Base-by-base conservation (phyloP, 805 yeast genomes). In the Candida xyloterini region DNA sequence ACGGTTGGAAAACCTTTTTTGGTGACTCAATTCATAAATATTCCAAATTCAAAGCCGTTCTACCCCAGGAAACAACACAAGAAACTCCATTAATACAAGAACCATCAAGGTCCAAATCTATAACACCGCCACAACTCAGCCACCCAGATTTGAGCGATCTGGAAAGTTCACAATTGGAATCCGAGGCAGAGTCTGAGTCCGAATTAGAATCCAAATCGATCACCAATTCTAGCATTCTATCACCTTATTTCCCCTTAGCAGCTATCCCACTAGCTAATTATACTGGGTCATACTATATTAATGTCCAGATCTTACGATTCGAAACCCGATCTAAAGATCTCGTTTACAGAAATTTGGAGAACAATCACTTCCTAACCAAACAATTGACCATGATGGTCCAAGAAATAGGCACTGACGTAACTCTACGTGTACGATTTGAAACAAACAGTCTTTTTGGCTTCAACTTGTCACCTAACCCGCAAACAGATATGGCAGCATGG, bases 271-370 rank as follows among this genome's bases (percentile, higher is more conserved):
- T 38, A 27, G 14, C 15, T n/a, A 20, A 27, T 29, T 38, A 38
- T 22, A 13, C 33, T 3, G 42, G 42, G 4, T 33, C 42, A n/a
- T 39, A 33, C 14, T 39, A 33, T 33, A 21, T 39, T 8, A n/a
- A 33, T 18, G 42, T 39, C 22, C 21, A 33, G 22, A 24, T 39
- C 4, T 18, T 27, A 27, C 32, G 36, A 31, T 30, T 38, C 27
- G 42, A 38, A 16, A 32, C 35, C 15, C 29, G 42, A 15, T 15
- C 36, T 7, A 29, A 13, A 11, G 42, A 38, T 22, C 36, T 38
- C 16, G 21, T 38, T 11, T 38, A 38, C 42, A 31, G 22, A 15
- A 32, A 21, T 18, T 25, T 37, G 15, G 26, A n/a, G 11, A 32
- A 26, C 14, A 32, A 23, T 27, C 20, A 14, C 10, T 15, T 22